Conservation (phyloP, 768 basidiomycete species). For the Podaxis sp. region DNA sequence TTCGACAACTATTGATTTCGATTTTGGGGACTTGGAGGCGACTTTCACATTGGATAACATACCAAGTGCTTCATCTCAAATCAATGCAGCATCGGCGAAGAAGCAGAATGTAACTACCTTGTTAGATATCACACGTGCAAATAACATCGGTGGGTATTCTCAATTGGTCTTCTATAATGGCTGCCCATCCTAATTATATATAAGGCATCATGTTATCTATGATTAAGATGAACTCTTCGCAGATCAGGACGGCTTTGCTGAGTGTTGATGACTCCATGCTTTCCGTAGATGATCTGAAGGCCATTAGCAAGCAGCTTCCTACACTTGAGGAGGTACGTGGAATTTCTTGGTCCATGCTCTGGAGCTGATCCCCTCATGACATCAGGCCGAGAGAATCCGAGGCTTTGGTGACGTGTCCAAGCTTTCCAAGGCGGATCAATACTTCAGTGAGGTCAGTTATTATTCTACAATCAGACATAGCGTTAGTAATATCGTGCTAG, state of each 20-base stretch:
- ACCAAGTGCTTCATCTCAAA: constrained; percentile 37
- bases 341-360: neutral
- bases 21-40: constrained; percentile 67
- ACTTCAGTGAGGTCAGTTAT: constrained; percentile 60
- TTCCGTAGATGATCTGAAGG: constrained; percentile 70
- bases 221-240: constrained; percentile 59
- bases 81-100: constrained; percentile 31
- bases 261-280: constrained; percentile 66
- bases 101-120: constrained; percentile 66
- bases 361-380: neutral
- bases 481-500: constrained; percentile 28
- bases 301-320: constrained; percentile 71
- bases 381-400: constrained; percentile 58
- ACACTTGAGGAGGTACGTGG: constrained; percentile 70
- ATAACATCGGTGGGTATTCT: constrained; percentile 64
- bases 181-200: neutral
- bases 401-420: constrained; percentile 69
- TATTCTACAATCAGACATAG: neutral
- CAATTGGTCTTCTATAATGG: neutral
- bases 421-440: constrained; percentile 81
- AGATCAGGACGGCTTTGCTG: constrained; percentile 69
- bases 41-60: constrained; percentile 61
- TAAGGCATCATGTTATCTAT: constrained; percentile 81
- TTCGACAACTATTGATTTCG: constrained; percentile 36
- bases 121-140: constrained; percentile 76